Base-by-base conservation (phyloP, 768 basidiomycete genomes). In the Leucocoprinus birnbaumii region DNA sequence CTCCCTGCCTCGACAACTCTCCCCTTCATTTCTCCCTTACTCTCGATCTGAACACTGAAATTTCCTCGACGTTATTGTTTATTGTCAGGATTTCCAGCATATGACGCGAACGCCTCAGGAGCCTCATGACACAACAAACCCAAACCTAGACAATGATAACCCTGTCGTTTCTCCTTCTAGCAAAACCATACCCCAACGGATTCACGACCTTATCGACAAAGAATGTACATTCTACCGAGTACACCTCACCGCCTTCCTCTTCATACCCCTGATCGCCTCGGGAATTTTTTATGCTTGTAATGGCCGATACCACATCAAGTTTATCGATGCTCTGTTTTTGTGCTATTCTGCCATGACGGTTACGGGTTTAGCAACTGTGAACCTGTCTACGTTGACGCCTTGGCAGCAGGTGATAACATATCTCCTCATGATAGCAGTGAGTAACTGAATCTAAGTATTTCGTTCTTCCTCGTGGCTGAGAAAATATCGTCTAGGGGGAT, bases 251-350 rank as follows among this genome's bases (percentile, higher is more conserved):
- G 76, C 75, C 19, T 83, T 84, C 64, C 74, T 75, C 14, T 59
- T 86, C 55, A 67, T 81, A 5, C 88, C 88, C 1, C 73, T 90
- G 26, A 67, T 89, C 47, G 68, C 76, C 22, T 79, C 82, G 11
- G 83, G 71, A 3, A 82, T 92, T 26, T 85, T 89, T 69, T 90
- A 82, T 62, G 86, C 71, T 1, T 78, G 70, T 34, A 87, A 87
- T 68, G 87, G 81, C 1, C 70, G 68, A 16, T 81, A 71, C 58
- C 69, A 63, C 21, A 67, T 84, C 56, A 66, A 67, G 13, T 87
- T 76, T 61, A 51, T 85, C 52, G 84, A 87, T 62, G 71, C 76
- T 0, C 63, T 86, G 53, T 87, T 85, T 67, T 67, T 84, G n/a
- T 83, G 80, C 62, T 83, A 82, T 55, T 81, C 79, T 3, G 77